A percentile compares a stretch with the other conserved stretches of the same genome.
Evolutionary conservation across 352 stramenopile species (phyloP).

Genomic region (Phytopythium kandeliae): DNA sequence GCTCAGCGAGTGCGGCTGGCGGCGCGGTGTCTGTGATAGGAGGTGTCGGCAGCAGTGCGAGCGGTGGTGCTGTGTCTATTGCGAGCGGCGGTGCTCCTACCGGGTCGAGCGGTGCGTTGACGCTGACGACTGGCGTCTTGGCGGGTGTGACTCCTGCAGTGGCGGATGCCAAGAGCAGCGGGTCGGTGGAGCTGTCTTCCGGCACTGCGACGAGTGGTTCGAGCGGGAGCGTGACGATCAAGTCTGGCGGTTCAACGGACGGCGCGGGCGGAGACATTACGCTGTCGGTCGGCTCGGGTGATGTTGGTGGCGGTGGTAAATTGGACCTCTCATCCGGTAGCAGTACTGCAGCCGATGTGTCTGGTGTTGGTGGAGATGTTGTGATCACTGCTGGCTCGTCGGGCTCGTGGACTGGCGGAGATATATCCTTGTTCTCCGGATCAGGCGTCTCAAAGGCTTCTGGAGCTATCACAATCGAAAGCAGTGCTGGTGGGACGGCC

Average conservation of each 20-base stretch:
- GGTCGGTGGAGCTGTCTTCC: constrained; percentile 23
- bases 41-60: background rate
- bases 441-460: constrained; percentile 32
- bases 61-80: constrained; percentile 14
- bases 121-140: constrained; percentile 14
- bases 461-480: constrained; percentile 32
- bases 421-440: constrained; percentile 28
- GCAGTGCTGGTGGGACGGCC: constrained; percentile 19
- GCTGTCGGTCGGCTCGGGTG: constrained; percentile 22
- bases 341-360: constrained; percentile 6
- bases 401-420: constrained; percentile 24
- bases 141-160: background rate
- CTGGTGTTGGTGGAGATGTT: constrained; percentile 24
- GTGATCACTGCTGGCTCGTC: constrained; percentile 27
- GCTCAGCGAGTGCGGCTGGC: constrained; percentile 6
- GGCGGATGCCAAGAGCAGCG: constrained; percentile 13
- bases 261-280: constrained; percentile 17
- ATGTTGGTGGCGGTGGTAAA: constrained; percentile 16
- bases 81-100: constrained; percentile 14
- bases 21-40: background rate
- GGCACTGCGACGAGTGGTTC: constrained; percentile 15
- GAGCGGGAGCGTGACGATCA: constrained; percentile 18
- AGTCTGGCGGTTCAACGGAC: constrained; percentile 14
- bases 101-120: constrained; percentile 11
- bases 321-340: constrained; percentile 25